Base-by-base conservation (phyloP, 2,329 filamentous ascomycete species). In the Nothopassalora personata region DNA sequence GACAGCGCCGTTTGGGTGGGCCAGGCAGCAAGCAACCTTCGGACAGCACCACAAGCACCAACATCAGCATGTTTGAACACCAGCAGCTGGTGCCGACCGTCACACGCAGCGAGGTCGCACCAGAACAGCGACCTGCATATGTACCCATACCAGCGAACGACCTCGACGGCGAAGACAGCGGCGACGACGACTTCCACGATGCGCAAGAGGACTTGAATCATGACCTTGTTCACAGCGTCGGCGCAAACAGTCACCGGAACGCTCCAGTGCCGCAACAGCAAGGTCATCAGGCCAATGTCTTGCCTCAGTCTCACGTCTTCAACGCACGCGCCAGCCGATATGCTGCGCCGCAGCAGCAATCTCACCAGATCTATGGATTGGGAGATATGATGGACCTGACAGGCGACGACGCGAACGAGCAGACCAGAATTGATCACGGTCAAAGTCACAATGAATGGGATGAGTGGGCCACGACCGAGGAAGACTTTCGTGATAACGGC, bases 151-250 rank as follows among this genome's bases (percentile, higher is more conserved):
- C 33, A 31, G 18, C 27, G 11, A 36, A 7, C n/a, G 18, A 55
- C 19, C 31, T 34, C 31, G 53, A 46, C 4, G 46, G 50, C 31
- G 62, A 59, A 11, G 60, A 63, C 18, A 50, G 45, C 6, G 31
- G 19, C 36, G 61, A 65, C 8, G 61, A 64, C 10, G 60, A 60
- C 10, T 66, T 66, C 51, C 57, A 63, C 15, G 65, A 67, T 50
- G 66, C 62, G 11, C 49, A 57, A n/a, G 39, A 43, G n/a, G 39
- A 43, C n/a, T 15, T 15, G n/a, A 15, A 43, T 43, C 18, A n/a
- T n/a, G 39, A 43, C 15, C 18, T 43, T 5, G 5, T 43, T 7
- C 11, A 43, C 36, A 5, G 36, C 36, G 9, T 15, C 5, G 36
- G 36, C 11, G 36, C 10, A 1, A 34, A 34, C 31, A 34, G 8